Base-by-base conservation (phyloP, 805 yeast species). In the Candida quercuum region DNA sequence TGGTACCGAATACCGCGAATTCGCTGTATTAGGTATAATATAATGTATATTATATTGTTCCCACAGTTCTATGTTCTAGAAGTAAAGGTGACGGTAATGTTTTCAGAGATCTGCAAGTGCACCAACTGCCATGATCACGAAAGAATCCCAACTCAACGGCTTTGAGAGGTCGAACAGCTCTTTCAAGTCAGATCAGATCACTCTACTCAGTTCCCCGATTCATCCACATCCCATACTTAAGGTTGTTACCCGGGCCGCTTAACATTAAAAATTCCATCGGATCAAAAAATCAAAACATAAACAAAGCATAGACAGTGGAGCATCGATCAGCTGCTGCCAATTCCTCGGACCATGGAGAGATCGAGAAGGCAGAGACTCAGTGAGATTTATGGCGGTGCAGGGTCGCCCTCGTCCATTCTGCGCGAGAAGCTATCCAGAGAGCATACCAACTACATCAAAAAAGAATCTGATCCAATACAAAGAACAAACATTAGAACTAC, bases 341-440 rank as follows among this genome's bases (percentile, higher is more conserved):
- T 25, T 25, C 10, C 23, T n/a, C n/a, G n/a, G 8, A 30, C 17
- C 13, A 53, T 55, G 59, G 59, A 55, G 43, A 42, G 58, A 26
- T 55, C 59, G 15, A 47, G 59, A 45, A 45, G 59, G 34, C 46
- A 51, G 41, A 45, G 58, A 35, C 53, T 55, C 36, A 48, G 51
- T 12, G 57, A 55, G 42, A 33, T 53, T 5, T 52, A 54, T 28
- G 51, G 51, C 1, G 43, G 42, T 6, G 50, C 54, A 0, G n/a
- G n/a, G n/a, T n/a, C n/a, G n/a, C n/a, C n/a, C n/a, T 45, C 51
- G 13, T 21, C 36, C 16, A 31, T 44, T 2, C 35, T 42, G 6
- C 51, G 49, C 27, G 44, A 43, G 29, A 39, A 48, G 14, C 36
- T 43, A 2, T 44, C 43, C 12, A 46, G 41, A 33, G 35, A 45